Evolutionary conservation across 345 rosid species (phyloP).

Genomic region (Citrus australasica): DNA sequence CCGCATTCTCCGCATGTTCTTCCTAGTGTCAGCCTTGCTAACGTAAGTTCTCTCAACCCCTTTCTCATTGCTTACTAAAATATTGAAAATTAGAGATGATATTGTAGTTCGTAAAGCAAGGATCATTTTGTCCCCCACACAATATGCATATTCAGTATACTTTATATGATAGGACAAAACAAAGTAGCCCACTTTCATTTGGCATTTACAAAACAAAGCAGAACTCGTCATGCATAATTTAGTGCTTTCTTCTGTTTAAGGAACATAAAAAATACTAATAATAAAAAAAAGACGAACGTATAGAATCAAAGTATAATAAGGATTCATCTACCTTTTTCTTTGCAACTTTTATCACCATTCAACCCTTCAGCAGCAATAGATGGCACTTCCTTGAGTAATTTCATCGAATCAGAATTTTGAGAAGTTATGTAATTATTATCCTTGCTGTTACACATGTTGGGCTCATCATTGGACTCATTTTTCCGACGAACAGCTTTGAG

Average conservation of each 20-base stretch:
- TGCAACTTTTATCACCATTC: constrained; percentile 22
- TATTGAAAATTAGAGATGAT: constrained; percentile 27
- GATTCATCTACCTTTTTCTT: constrained; percentile 40
- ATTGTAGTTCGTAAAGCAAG: constrained; percentile 1
- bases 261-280: neutral
- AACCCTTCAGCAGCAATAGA: constrained; percentile 25
- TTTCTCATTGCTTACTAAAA: constrained; percentile 56
- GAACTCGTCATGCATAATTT: neutral
- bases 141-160: neutral
- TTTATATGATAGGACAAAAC: neutral
- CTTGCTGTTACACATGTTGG: constrained; percentile 22
- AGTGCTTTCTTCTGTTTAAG: neutral
- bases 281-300: no score
- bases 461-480: constrained; percentile 30
- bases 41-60: constrained; percentile 44
- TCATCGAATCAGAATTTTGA: constrained; percentile 30
- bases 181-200: neutral
- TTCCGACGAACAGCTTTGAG: constrained; percentile 72
- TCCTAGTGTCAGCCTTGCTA: constrained; percentile 74
- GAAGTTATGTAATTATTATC: constrained; percentile 15
- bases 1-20: constrained; percentile 63
- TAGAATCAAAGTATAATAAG: neutral
- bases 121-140: neutral
- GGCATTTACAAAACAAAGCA: neutral
- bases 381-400: constrained; percentile 22